phyloP scores from a whole-genome alignment of 441 rosid genomes.

The Populus tomentosa region DNA sequence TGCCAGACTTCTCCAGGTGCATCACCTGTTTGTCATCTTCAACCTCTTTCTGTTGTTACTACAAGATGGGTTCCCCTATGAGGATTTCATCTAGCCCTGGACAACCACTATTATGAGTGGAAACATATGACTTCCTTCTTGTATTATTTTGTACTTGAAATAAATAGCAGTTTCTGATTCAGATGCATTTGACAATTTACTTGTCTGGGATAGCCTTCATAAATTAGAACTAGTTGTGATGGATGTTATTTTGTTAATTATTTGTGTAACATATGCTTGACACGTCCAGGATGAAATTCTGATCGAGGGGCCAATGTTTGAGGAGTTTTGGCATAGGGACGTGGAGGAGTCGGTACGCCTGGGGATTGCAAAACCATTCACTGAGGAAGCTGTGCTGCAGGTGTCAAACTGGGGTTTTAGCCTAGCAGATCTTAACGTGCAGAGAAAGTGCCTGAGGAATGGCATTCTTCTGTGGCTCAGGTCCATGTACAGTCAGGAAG shows the following conservation, averaged over 20 bases:
- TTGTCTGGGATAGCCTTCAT: neutral
- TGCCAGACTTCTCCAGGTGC: no score
- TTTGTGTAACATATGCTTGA: neutral
- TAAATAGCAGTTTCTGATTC: no score
- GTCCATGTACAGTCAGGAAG: slow-evolving; percentile 37
- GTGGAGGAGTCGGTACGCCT: slow-evolving; percentile 69
- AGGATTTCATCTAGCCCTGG: neutral
- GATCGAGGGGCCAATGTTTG: slow-evolving; percentile 52
- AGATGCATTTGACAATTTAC: no score
- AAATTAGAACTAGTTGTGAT: neutral
- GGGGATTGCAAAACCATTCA: slow-evolving; percentile 51
- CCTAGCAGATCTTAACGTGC: slow-evolving; percentile 50
- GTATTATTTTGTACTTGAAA: no score
- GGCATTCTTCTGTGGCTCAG: slow-evolving; percentile 45
- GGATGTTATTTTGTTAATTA: neutral
- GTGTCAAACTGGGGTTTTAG: slow-evolving; percentile 70
- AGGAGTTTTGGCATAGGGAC: slow-evolving; percentile 69
- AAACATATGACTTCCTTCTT: no score
- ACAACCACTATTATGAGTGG: no score
- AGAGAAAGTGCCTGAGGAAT: slow-evolving; percentile 36
- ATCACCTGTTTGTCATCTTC: neutral
- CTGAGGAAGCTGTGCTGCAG: slow-evolving; percentile 60
- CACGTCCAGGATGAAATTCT: slow-evolving; percentile 49
- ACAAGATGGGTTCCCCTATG: no score
- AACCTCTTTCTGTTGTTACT: neutral